Percentiles rank a stretch among this genome's conserved stretches.
Evolutionary conservation across 495 filamentous ascomycete species (phyloP).

Genomic region (Trichodelitschia bisporula): DNA sequence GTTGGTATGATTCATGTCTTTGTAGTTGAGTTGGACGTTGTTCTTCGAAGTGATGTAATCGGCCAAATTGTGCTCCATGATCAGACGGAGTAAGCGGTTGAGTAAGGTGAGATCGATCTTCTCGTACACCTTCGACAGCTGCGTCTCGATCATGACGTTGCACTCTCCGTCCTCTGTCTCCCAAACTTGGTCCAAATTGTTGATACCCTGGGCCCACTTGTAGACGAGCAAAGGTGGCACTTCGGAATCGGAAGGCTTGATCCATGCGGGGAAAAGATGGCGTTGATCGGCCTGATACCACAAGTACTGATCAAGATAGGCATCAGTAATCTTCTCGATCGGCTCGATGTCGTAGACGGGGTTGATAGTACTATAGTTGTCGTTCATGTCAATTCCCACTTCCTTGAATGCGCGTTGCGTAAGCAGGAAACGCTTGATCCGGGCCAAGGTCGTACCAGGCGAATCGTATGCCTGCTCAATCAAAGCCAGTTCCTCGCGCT

Average conservation of each 20-base stretch:
- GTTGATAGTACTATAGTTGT: slow-evolving; percentile 98
- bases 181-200: slow-evolving; percentile 97
- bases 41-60: slow-evolving; percentile 99
- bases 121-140: slow-evolving; percentile 95
- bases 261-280: slow-evolving; percentile 95
- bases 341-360: slow-evolving; percentile 98
- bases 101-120: slow-evolving; percentile 95
- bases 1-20: slow-evolving; percentile 99
- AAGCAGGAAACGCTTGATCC: slow-evolving; percentile 94
- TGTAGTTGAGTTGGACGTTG: slow-evolving; percentile 97
- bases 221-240: slow-evolving; percentile 92
- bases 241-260: slow-evolving; percentile 97
- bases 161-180: slow-evolving; percentile 87
- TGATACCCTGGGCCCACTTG: slow-evolving; percentile 99
- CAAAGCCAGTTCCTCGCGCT: slow-evolving; percentile 86
- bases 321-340: slow-evolving; percentile 99
- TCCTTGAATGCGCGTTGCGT: slow-evolving; percentile 98
- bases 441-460: slow-evolving; percentile 80
- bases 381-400: slow-evolving; percentile 99
- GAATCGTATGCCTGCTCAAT: slow-evolving; percentile 99
- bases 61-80: slow-evolving; percentile 98
- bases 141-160: slow-evolving; percentile 97
- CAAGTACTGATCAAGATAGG: slow-evolving; percentile 94
- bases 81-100: slow-evolving; percentile 75
- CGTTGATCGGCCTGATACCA: slow-evolving; percentile 99